Evolutionary conservation across 345 rosid genomes (phyloP), one percentile per base, ranked within the genome.

Genomic region (Nephelium lappaceum): DNA sequence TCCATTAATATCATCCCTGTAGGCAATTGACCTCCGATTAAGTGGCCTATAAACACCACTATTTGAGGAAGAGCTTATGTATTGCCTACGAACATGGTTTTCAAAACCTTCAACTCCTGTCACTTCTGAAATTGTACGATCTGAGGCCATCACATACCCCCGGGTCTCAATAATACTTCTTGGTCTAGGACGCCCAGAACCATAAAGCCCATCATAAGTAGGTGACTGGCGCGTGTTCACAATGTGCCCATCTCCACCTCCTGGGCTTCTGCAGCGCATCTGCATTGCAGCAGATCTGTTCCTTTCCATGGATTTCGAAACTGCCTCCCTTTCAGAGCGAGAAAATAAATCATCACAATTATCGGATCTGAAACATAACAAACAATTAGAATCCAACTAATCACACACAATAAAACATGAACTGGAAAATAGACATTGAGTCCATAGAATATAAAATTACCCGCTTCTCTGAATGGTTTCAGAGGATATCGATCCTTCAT

Each of bases 281-380:
- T 72, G 83, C 72, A 74, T 42, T 39, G 76, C 55, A 45, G 74
- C 55, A 77, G 74, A 53, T 74, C 89, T 84, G 62, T 86, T 90
- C 77, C 89, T 84, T 69, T 83, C 86, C 15, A 69, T 21, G 19
- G 79, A 78, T 58, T 75, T 82, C 38, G 84, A 79, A 64, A 77
- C 77, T 64, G 51, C n/a, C 16, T 82, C 88, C 69, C 74, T 80
- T 58, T 70, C 86, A 27, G 78, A 74, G 64, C 65, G 81, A 58
- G 62, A 64, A 72, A 19, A 77, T 19, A 74, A 53, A 71, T 71
- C 87, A 64, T 70, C 84, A 43, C 68, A 84, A 64, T 39, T 80
- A 67, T 84, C 80, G n/a, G 78, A 72, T 80, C 94, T 91, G 85
- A 78, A 81, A 84, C 77, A 86, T 27, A 63, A 74, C 51, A 25